These are phyloP conservation scores for Euryodendron excelsum DNA, from an alignment of 148 eudicot genomes.

Conservation along the genomic window DNA sequence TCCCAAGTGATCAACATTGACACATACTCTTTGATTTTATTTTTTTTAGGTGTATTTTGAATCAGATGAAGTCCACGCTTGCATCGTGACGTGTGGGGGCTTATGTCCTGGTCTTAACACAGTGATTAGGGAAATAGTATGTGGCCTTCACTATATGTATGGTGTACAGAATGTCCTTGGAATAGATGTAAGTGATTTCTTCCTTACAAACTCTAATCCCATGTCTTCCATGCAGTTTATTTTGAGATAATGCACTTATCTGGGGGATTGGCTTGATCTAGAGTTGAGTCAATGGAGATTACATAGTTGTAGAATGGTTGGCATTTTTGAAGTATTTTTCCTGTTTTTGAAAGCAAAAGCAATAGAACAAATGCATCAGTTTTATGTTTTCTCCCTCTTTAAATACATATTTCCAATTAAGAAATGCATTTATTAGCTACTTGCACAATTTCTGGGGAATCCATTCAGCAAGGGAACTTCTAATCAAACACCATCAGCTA, in stretches of 20 bases:
- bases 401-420: not conserved
- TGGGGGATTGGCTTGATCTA: not conserved
- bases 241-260: not conserved
- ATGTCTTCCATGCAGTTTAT: not conserved
- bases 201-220: not conserved
- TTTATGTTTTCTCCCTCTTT: not conserved
- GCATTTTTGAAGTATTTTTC: not conserved
- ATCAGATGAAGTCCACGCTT: conserved; percentile 77
- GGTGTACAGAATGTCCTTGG: conserved; percentile 68
- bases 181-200: conserved; percentile 56
- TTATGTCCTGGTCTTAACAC: conserved; percentile 91
- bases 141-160: conserved; percentile 75
- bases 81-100: conserved; percentile 86
- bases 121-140: conserved; percentile 82
- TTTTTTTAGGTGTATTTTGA: conserved; percentile 58
- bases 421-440: not conserved
- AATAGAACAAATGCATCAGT: not conserved
- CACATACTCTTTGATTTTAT: not conserved
- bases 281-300: not conserved
- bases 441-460: not conserved
- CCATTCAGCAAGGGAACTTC: not conserved
- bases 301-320: not conserved
- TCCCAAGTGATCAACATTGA: not conserved
- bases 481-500: not conserved
- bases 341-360: not conserved